These are phyloP conservation scores for Tricholoma flavovirens DNA, from an alignment of 768 basidiomycete genomes.

Conservation along the genomic window DNA sequence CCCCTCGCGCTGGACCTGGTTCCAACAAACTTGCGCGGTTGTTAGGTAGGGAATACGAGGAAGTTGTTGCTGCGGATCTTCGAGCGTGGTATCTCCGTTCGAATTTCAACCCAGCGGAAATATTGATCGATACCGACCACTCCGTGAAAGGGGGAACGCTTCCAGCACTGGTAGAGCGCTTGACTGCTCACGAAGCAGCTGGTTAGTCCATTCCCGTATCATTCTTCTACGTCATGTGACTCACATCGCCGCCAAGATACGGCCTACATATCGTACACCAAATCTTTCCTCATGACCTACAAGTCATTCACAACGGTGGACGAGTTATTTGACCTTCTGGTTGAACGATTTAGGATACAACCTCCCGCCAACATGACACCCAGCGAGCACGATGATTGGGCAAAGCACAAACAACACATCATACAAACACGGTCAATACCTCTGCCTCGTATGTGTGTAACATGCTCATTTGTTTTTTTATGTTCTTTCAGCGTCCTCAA, in stretches of 20 bases:
- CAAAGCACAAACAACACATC: conserved; percentile 76
- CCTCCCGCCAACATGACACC: conserved; percentile 62
- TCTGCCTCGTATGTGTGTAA: neutral
- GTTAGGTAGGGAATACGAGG: conserved; percentile 52
- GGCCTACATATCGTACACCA: conserved; percentile 63
- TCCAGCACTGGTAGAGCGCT: conserved; percentile 76
- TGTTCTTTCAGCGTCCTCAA: conserved; percentile 67
- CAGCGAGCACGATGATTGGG: conserved; percentile 73
- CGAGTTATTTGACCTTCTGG: conserved; percentile 77
- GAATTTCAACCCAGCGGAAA: conserved; percentile 73
- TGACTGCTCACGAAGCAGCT: conserved; percentile 86
- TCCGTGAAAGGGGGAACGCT: conserved; percentile 84
- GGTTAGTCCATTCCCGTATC: conserved; percentile 42
- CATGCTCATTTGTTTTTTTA: conserved; percentile 1
- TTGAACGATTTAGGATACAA: conserved; percentile 72
- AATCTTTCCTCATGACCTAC: conserved; percentile 93
- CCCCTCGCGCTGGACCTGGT: conserved; percentile 24
- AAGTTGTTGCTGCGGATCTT: conserved; percentile 34
- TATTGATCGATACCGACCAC: conserved; percentile 81
- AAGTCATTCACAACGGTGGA: conserved; percentile 87
- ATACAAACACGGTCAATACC: conserved; percentile 75
- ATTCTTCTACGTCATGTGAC: conserved; percentile 2
- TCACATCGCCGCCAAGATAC: neutral
- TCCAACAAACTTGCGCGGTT: conserved; percentile 60
- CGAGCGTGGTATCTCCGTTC: conserved; percentile 83